These are phyloP conservation scores for Iberis amara DNA, from an alignment of 441 rosid genomes.

Conservation along the genomic window DNA sequence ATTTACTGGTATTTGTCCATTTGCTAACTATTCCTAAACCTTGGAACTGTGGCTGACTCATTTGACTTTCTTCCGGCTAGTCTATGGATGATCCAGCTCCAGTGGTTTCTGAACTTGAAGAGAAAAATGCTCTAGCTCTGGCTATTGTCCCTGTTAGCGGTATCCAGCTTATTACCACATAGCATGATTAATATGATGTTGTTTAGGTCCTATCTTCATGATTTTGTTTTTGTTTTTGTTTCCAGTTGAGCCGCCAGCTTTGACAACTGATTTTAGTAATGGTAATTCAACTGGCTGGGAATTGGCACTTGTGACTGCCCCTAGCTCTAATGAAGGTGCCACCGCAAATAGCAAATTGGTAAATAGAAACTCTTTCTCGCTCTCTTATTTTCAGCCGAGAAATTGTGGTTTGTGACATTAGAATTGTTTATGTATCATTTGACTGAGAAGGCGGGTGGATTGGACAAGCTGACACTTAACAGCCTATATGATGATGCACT, in stretches of 20 bases:
- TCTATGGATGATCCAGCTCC: conserved; percentile 72
- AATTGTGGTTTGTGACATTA: conserved; percentile 1
- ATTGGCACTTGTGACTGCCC: conserved; percentile 78
- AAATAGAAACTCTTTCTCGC: conserved; percentile 9
- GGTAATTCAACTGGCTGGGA: conserved; percentile 73
- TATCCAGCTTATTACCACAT: background rate
- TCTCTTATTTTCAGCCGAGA: background rate
- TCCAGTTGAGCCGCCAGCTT: conserved; percentile 52
- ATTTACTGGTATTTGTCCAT: conserved; percentile 60
- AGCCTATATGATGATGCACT: conserved; percentile 95
- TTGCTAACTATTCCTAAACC: conserved; percentile 1
- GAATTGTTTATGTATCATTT: conserved; percentile 7
- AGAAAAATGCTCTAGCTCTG: conserved; percentile 83
- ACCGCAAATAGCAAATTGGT: conserved; percentile 74
- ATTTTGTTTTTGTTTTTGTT: conserved; percentile 4
- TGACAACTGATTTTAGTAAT: conserved; percentile 37
- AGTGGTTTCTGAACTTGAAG: conserved; percentile 60
- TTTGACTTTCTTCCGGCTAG: conserved; percentile 31
- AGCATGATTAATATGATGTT: background rate
- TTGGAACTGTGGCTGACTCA: conserved; percentile 11
- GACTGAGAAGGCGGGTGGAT: conserved; percentile 70
- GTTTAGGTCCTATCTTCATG: background rate
- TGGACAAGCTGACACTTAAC: conserved; percentile 86
- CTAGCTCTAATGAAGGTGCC: conserved; percentile 71
- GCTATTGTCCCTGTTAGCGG: conserved; percentile 80